A percentile compares a stretch with the other conserved stretches of the same genome.
phyloP scores from a whole-genome alignment of 2,329 filamentous ascomycete species.

The Phymatotrichopsis omnivora region DNA sequence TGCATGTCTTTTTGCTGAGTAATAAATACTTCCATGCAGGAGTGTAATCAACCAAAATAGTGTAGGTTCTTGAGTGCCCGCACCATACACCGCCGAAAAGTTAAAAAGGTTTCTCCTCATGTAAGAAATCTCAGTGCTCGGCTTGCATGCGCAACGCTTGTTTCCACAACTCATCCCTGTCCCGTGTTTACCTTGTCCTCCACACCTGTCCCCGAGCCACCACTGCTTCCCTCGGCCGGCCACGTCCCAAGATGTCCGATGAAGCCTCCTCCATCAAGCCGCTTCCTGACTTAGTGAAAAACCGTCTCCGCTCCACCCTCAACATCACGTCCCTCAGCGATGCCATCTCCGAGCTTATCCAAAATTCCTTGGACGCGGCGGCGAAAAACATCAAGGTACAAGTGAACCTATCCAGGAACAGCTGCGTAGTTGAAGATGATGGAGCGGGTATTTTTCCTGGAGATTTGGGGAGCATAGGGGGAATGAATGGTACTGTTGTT shows the following conservation, averaged over 20 bases:
- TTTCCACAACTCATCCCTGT: too few relatives aligned
- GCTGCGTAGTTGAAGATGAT: constrained; percentile 74
- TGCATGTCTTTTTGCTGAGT: too few relatives aligned
- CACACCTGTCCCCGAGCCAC: too few relatives aligned
- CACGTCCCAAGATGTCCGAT: constrained; percentile 21
- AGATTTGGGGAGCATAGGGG: constrained; percentile 52
- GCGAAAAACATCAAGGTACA: constrained; percentile 58
- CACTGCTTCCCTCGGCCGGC: neutral
- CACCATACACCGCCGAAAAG: too few relatives aligned
- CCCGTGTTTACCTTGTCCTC: too few relatives aligned
- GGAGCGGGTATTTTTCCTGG: constrained; percentile 62
- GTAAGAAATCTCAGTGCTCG: too few relatives aligned
- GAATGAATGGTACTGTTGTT: constrained; percentile 42
- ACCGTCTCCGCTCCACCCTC: constrained; percentile 78
- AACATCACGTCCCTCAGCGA: constrained; percentile 62
- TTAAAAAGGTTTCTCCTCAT: too few relatives aligned
- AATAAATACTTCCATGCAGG: too few relatives aligned
- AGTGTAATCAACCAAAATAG: too few relatives aligned
- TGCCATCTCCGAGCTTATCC: constrained; percentile 61
- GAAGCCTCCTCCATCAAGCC: constrained; percentile 52
- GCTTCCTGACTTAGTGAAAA: constrained; percentile 59
- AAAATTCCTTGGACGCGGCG: constrained; percentile 75
- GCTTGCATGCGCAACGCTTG: too few relatives aligned
- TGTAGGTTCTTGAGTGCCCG: too few relatives aligned
- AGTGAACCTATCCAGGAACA: constrained; percentile 65